Conservation (phyloP, 2,329 filamentous ascomycete species). For the Penicillium brasilianum region DNA sequence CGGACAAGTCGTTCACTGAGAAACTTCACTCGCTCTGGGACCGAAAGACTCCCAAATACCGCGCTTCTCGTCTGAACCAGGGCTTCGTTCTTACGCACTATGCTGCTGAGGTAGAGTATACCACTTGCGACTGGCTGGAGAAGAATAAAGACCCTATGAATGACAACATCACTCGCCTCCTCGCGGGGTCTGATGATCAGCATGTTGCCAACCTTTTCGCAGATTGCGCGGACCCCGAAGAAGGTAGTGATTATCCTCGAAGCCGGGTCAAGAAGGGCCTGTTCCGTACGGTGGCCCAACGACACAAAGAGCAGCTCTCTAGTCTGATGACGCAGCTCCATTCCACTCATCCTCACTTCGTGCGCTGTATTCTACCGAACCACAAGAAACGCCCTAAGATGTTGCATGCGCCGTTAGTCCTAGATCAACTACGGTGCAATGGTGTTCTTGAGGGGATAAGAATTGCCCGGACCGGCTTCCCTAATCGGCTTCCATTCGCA, state of each 20-base stretch:
- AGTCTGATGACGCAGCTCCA: conserved; percentile 92
- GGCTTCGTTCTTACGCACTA: conserved; percentile 98
- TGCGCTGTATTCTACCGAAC: conserved; percentile 95
- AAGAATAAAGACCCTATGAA: conserved; percentile 99
- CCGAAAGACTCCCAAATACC: conserved; percentile 92
- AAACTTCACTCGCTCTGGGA: conserved; percentile 98
- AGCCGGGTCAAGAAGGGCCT: conserved; percentile 95
- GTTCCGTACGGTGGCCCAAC: conserved; percentile 93
- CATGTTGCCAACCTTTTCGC: conserved; percentile 85
- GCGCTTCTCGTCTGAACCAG: conserved; percentile 81
- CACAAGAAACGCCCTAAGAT: conserved; percentile 97
- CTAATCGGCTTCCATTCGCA: conserved; percentile 86
- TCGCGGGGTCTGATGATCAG: conserved; percentile 79
- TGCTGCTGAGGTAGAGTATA: conserved; percentile 96
- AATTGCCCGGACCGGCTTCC: conserved; percentile 95
- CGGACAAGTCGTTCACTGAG: conserved; percentile 94
- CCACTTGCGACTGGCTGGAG: conserved; percentile 91
- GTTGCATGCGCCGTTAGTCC: conserved; percentile 86
- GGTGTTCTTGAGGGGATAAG: conserved; percentile 98
- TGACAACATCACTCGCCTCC: conserved; percentile 89
- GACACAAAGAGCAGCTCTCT: conserved; percentile 98
- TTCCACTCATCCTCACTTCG: conserved; percentile 96
- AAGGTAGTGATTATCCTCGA: conserved; percentile 66
- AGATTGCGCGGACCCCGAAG: conserved; percentile 84
- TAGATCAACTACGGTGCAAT: conserved; percentile 97